Percentiles rank a stretch among this genome's conserved stretches.
Evolutionary conservation across 345 rosid genomes (phyloP).

Genomic region (Orychophragmus violaceus): DNA sequence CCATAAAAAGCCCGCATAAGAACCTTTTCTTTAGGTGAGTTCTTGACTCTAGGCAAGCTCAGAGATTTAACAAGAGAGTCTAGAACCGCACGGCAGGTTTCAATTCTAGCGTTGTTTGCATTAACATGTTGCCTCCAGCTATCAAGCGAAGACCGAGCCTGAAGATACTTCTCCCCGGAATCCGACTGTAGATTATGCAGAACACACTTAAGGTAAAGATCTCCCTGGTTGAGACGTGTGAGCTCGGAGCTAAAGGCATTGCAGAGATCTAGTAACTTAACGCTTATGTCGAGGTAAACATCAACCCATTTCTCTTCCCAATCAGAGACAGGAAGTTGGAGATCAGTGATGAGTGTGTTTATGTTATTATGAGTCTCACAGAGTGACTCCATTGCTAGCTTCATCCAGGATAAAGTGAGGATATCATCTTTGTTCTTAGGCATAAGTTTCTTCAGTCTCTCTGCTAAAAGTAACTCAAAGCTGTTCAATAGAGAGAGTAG

Average conservation of each 20-base stretch:
- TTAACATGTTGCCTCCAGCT: conserved; percentile 67
- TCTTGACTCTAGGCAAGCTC: conserved; percentile 74
- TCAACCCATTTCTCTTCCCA: conserved; percentile 97
- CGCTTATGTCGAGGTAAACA: conserved; percentile 78
- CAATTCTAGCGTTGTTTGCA: conserved; percentile 59
- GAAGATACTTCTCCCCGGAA: conserved; percentile 39
- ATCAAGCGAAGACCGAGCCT: conserved; percentile 60
- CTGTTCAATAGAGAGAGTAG: conserved; percentile 39
- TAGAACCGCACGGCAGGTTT: conserved; percentile 51
- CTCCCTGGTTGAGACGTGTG: conserved; percentile 66
- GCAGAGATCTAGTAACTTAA: conserved; percentile 77
- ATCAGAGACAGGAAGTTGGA: conserved; percentile 72
- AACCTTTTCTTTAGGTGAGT: conserved; percentile 80
- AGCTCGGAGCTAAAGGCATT: conserved; percentile 77
- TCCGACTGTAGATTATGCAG: conserved; percentile 55
- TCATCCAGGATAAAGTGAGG: conserved; percentile 82
- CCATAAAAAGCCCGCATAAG: conserved; percentile 88
- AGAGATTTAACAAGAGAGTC: conserved; percentile 49
- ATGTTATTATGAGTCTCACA: conserved; percentile 63
- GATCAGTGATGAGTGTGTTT: conserved; percentile 59
- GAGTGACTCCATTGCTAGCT: conserved; percentile 67
- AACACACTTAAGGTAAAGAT: conserved; percentile 65
- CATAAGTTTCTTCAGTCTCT: conserved; percentile 54
- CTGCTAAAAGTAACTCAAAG: conserved; percentile 62
- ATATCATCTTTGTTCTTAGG: conserved; percentile 56